Evolutionary conservation across 2,329 filamentous ascomycete species (phyloP), one percentile per base, ranked within the genome.

Genomic region (Mollisiaceae sp.): DNA sequence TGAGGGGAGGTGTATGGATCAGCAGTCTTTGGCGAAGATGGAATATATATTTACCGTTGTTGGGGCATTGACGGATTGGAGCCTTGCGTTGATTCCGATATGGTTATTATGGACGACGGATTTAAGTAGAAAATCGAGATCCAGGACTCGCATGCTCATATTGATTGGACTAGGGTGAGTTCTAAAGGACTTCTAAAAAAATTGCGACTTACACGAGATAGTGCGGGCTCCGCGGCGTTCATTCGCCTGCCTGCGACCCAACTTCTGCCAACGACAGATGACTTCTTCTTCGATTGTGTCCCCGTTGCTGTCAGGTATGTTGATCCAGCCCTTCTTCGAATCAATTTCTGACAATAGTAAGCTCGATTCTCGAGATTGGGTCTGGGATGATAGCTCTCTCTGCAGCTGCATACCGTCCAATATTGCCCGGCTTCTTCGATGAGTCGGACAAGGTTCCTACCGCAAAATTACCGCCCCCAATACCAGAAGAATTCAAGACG

Each of bases 41-140:
- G 82, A 80, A 0, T 79, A 81, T 39, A 73, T 80, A 0, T 82
- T 84, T 74, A 80, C 80, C 54, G 77, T 76, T 27, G 71, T 83
- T 35, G 79, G 77, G 22, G 79, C 79, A 4, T 65, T 81, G 4
- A 79, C 77, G 56, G 84, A 86, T 67, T 82, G 82, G 75, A 77
- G 77, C 1, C 77, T 85, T n/a, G 83, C 80, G 1, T 69, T 83
- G 2, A 72, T 86, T 11, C 84, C 84, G 0, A 77, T 84, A 14
- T 78, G 78, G n/a, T 78, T 86, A 45, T 74, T 85, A 0, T 84
- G 82, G 82, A 75, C 79, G 20, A 77, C 84, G 59, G 79, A 81
- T 61, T 81, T 85, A 73, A 79, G 79, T 43, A 8, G 35, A 32
- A 60, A 36, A 12, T 74, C 73, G 45, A 76, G 76, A 38, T 80